A percentile compares a stretch with the other conserved stretches of the same genome.
phyloP scores from a whole-genome alignment of 108 stramenopile species.

The Epithemia pelagica region DNA sequence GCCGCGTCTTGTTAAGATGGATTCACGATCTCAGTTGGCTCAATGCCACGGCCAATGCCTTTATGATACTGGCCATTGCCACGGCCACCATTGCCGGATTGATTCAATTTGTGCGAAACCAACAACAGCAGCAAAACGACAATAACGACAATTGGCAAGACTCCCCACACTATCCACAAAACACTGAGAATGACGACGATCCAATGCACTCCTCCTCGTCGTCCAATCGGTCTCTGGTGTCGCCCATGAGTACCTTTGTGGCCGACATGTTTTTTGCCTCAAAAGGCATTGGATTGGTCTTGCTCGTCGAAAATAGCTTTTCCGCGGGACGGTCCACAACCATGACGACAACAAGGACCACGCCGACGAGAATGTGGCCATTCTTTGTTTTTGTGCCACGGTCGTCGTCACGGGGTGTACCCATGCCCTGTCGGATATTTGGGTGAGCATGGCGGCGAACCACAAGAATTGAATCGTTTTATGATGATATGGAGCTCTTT shows the following conservation, averaged over 20 bases:
- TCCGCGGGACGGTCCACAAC: background rate
- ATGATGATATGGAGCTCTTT: too few relatives aligned
- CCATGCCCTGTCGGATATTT: background rate
- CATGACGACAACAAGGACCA: too few relatives aligned
- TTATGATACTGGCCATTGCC: slow-evolving; percentile 27
- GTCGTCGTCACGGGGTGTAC: background rate
- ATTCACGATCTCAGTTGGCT: slow-evolving; percentile 27
- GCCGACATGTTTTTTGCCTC: slow-evolving; percentile 32
- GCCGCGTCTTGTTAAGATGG: slow-evolving; percentile 12
- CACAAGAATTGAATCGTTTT: too few relatives aligned
- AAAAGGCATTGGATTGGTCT: slow-evolving; percentile 38
- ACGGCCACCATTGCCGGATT: slow-evolving; percentile 20
- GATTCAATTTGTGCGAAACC: background rate
- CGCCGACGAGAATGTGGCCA: too few relatives aligned
- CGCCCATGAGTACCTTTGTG: slow-evolving; percentile 21
- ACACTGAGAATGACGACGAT: background rate
- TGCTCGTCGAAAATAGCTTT: slow-evolving; percentile 33
- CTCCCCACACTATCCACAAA: too few relatives aligned
- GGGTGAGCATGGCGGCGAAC: too few relatives aligned
- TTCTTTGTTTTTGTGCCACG: background rate
- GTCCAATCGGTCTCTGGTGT: background rate
- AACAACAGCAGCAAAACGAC: background rate
- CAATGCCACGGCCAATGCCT: slow-evolving; percentile 18
- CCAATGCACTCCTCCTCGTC: background rate
- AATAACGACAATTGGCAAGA: background rate